Conservation (phyloP, 2,329 filamentous ascomycete genomes). For the Microsporum canis region DNA sequence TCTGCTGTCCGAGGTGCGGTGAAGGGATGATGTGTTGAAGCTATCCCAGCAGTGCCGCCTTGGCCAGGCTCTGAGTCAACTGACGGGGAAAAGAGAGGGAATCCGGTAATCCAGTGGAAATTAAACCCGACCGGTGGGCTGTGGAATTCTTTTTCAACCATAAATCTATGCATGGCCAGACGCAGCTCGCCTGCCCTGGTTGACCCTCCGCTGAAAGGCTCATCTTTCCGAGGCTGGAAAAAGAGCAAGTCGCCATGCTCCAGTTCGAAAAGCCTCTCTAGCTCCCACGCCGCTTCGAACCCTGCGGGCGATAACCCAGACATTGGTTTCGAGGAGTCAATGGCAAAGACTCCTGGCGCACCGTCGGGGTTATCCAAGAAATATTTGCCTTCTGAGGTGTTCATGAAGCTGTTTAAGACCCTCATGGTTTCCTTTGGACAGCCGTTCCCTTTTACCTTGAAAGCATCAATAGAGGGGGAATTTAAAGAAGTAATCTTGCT, state of each 20-base stretch:
- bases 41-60: slow-evolving; percentile 66
- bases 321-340: slow-evolving; percentile 61
- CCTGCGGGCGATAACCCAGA: slow-evolving; percentile 68
- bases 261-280: slow-evolving; percentile 43
- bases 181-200: slow-evolving; percentile 62
- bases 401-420: slow-evolving; percentile 61
- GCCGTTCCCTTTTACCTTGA: slow-evolving; percentile 47
- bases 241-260: slow-evolving; percentile 69
- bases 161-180: slow-evolving; percentile 55
- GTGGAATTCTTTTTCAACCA: slow-evolving; percentile 53
- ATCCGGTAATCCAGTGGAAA: slow-evolving; percentile 79
- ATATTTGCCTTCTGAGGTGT: slow-evolving; percentile 45
- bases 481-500: slow-evolving; percentile 61
- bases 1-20: slow-evolving; percentile 64
- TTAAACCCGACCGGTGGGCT: slow-evolving; percentile 42
- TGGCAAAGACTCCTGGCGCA: slow-evolving; percentile 67
- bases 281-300: slow-evolving; percentile 53
- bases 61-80: slow-evolving; percentile 62
- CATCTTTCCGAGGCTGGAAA: slow-evolving; percentile 62
- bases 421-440: slow-evolving; percentile 44
- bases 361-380: slow-evolving; percentile 61
- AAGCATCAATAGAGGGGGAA: slow-evolving; percentile 61
- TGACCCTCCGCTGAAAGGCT: slow-evolving; percentile 59
- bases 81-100: slow-evolving; percentile 77
- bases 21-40: slow-evolving; percentile 89